Evolutionary conservation across 169 alveolate species (phyloP).

Genomic region (Cyclospora cayetanensis): DNA sequence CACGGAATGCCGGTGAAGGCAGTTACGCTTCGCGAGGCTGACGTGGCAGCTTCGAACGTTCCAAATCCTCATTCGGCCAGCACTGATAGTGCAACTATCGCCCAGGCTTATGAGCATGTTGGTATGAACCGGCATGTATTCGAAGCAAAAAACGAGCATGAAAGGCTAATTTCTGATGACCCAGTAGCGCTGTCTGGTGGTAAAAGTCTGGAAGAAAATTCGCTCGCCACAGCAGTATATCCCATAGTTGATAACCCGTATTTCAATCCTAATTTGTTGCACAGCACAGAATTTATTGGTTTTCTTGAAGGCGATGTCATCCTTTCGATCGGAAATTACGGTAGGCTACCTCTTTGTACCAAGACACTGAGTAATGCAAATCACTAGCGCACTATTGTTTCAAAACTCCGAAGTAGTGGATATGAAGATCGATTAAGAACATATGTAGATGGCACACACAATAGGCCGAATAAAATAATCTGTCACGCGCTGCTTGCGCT

Average conservation of each 20-base stretch:
- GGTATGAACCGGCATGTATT: neutral
- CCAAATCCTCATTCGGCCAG: too few relatives aligned
- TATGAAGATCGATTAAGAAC: neutral
- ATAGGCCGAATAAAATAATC: too few relatives aligned
- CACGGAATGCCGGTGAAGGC: too few relatives aligned
- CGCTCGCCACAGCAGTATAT: neutral
- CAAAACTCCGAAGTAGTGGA: neutral
- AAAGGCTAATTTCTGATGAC: neutral
- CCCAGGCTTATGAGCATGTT: neutral
- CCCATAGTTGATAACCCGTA: neutral
- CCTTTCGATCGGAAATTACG: constrained; percentile 78
- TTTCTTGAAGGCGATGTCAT: constrained; percentile 78
- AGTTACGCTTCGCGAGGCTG: too few relatives aligned
- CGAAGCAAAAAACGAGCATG: neutral
- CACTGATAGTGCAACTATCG: too few relatives aligned
- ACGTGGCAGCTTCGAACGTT: too few relatives aligned
- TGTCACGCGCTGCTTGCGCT: too few relatives aligned
- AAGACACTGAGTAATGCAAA: neutral
- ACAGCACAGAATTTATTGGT: constrained; percentile 45
- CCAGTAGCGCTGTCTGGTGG: neutral
- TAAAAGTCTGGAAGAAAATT: neutral
- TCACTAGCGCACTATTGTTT: neutral
- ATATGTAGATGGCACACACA: neutral
- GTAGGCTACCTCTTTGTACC: constrained; percentile 2
- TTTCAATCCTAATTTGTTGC: neutral